Conservation (phyloP, 2,329 filamentous ascomycete genomes). For the Exophiala phaeomuriformis region DNA sequence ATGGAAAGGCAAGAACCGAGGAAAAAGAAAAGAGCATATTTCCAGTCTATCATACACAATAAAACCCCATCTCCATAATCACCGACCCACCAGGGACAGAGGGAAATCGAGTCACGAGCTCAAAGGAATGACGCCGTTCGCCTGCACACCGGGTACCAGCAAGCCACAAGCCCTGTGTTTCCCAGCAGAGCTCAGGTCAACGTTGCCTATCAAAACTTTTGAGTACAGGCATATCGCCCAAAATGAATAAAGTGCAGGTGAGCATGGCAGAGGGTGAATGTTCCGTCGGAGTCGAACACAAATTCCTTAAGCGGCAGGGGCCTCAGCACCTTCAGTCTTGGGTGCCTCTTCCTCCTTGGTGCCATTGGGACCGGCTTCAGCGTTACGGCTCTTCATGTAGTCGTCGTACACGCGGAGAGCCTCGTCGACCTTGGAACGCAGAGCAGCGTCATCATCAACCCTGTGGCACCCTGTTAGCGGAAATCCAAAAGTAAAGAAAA, state of each 20-base stretch:
- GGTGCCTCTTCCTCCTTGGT: slow-evolving; percentile 24
- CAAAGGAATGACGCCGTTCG: slow-evolving; percentile 18
- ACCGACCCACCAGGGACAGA: slow-evolving; percentile 12
- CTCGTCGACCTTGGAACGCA: slow-evolving; percentile 94
- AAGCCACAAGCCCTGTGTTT: slow-evolving; percentile 2
- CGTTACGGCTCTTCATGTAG: slow-evolving; percentile 81
- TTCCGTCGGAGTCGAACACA: slow-evolving; percentile 9
- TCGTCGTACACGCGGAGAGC: slow-evolving; percentile 96
- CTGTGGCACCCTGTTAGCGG: slow-evolving; percentile 41
- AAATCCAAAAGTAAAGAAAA: slow-evolving; percentile 14
- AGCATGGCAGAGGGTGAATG: slow-evolving; percentile 10
- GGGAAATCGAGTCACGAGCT: slow-evolving; percentile 5
- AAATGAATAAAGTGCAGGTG: slow-evolving; percentile 17
- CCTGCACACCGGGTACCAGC: slow-evolving; percentile 14
- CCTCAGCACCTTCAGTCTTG: slow-evolving; percentile 22
- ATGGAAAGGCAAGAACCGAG: neutral
- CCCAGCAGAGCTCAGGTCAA: slow-evolving; percentile 2
- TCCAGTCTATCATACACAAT: slow-evolving; percentile 24
- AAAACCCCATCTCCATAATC: slow-evolving; percentile 13
- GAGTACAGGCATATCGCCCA: slow-evolving; percentile 20
- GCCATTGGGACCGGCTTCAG: slow-evolving; percentile 33
- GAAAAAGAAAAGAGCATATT: slow-evolving; percentile 9
- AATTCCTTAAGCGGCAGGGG: slow-evolving; percentile 20
- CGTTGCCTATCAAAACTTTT: slow-evolving; percentile 22
- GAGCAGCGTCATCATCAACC: slow-evolving; percentile 79